A percentile compares a stretch with the other conserved stretches of the same genome.
Evolutionary conservation across 2,329 filamentous ascomycete species (phyloP).

Genomic region (Aureobasidium lini): DNA sequence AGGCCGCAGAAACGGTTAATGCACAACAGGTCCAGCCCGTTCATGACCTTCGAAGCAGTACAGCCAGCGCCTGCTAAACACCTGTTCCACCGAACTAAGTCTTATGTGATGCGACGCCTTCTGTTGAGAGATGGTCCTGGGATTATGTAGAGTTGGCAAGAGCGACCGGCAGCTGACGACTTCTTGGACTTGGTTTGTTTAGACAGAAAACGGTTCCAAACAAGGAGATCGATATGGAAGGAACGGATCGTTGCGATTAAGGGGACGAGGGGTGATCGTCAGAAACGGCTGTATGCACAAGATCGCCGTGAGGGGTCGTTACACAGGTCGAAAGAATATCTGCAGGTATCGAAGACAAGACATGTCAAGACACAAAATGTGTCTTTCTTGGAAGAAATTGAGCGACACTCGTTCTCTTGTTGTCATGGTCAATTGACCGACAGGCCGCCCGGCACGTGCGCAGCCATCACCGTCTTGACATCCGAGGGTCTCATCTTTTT

Average conservation of each 20-base stretch:
- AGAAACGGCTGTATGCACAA: neutral
- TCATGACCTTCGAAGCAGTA: constrained; percentile 3
- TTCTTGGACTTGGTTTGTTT: neutral
- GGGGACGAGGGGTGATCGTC: neutral
- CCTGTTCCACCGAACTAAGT: neutral
- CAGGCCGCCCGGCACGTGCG: neutral
- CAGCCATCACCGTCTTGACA: neutral
- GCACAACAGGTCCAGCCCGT: constrained; percentile 13
- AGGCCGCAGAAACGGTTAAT: neutral
- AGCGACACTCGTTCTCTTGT: neutral
- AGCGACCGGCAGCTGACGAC: neutral
- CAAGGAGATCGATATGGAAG: constrained; percentile 4
- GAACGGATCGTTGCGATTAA: constrained; percentile 7
- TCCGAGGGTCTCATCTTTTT: constrained; percentile 2
- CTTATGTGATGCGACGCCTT: neutral
- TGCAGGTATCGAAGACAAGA: neutral
- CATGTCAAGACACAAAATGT: neutral
- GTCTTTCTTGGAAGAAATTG: constrained; percentile 8
- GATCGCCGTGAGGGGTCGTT: neutral
- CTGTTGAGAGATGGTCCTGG: neutral
- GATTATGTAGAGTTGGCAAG: neutral
- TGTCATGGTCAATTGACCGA: neutral
- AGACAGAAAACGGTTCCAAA: constrained; percentile 2
- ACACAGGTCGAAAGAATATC: constrained; percentile 3
- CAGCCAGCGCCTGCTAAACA: neutral